Conservation (phyloP, 352 stramenopile species). For the Phytopythium litorale region DNA sequence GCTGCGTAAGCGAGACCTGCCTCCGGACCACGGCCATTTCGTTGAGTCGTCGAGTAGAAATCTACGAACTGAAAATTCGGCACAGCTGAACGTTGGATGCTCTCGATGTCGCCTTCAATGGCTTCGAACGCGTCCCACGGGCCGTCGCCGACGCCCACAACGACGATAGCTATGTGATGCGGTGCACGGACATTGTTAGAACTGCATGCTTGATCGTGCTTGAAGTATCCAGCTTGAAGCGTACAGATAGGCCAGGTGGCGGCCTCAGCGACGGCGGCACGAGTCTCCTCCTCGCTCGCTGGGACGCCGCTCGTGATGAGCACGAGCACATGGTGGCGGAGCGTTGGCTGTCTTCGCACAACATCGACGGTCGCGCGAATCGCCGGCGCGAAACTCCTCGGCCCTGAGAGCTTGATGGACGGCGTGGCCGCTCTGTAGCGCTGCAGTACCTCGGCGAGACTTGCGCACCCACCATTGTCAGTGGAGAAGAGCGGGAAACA, state of each 20-base stretch:
- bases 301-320: constrained; percentile 78
- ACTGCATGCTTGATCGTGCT: neutral
- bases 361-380: constrained; percentile 64
- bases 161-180: constrained; percentile 36
- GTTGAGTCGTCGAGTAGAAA: constrained; percentile 63
- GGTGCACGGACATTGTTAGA: neutral
- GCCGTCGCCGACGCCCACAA: constrained; percentile 77
- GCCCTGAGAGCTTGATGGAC: constrained; percentile 51
- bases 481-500: constrained; percentile 48
- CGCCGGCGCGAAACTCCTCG: constrained; percentile 65
- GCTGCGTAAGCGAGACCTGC: constrained; percentile 34
- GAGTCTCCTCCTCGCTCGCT: constrained; percentile 52
- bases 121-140: constrained; percentile 82
- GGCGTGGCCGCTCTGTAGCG: constrained; percentile 65
- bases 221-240: constrained; percentile 2
- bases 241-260: constrained; percentile 78
- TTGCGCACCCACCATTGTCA: constrained; percentile 29
- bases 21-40: constrained; percentile 30
- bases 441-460: constrained; percentile 52
- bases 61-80: constrained; percentile 87
- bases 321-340: constrained; percentile 74
- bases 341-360: constrained; percentile 25
- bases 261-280: constrained; percentile 59
- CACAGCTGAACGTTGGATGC: constrained; percentile 23
- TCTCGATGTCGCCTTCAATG: constrained; percentile 68